A percentile compares a stretch with the other conserved stretches of the same genome.
phyloP scores from a whole-genome alignment of 495 filamentous ascomycete species.

The Aspergillus olivimuriae region DNA sequence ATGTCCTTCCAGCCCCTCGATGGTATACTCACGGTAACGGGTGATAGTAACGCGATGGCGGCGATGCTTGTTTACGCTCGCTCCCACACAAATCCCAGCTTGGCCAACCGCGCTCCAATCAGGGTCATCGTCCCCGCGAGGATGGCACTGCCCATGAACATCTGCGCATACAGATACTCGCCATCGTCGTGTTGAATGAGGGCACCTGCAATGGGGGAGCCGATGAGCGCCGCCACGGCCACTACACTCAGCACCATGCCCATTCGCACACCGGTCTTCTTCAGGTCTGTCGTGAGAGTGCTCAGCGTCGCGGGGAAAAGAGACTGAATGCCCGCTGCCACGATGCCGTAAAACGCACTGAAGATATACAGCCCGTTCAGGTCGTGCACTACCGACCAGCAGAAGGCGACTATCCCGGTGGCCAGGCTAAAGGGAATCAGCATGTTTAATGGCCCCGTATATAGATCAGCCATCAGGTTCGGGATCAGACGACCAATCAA shows the following conservation, averaged over 20 bases:
- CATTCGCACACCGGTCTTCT: conserved; percentile 64
- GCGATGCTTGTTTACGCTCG: conserved; percentile 20
- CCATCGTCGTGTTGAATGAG: conserved; percentile 46
- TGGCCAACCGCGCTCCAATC: conserved; percentile 39
- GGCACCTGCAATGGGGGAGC: conserved; percentile 67
- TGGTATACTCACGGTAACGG: too few relatives aligned
- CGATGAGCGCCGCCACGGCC: conserved; percentile 65
- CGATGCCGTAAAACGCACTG: conserved; percentile 55
- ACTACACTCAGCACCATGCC: conserved; percentile 78
- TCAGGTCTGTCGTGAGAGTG: conserved; percentile 56
- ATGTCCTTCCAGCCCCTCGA: too few relatives aligned
- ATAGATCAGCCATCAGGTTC: conserved; percentile 56
- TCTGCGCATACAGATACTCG: conserved; percentile 52
- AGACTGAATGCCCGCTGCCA: conserved; percentile 61
- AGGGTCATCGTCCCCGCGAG: conserved; percentile 46
- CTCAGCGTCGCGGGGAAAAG: conserved; percentile 56
- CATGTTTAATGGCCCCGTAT: conserved; percentile 57
- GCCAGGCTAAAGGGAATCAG: conserved; percentile 49
- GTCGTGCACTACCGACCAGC: conserved; percentile 55
- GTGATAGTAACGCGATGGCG: too few relatives aligned
- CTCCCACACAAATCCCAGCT: conserved; percentile 25
- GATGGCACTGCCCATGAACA: conserved; percentile 40
- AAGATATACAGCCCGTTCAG: conserved; percentile 51
- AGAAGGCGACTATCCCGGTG: conserved; percentile 48
- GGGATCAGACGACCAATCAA: conserved; percentile 59